A percentile compares a stretch with the other conserved stretches of the same genome.
These are phyloP conservation scores for Solanum etuberosum DNA, from an alignment of 257 asterid species.

Conservation along the genomic window DNA sequence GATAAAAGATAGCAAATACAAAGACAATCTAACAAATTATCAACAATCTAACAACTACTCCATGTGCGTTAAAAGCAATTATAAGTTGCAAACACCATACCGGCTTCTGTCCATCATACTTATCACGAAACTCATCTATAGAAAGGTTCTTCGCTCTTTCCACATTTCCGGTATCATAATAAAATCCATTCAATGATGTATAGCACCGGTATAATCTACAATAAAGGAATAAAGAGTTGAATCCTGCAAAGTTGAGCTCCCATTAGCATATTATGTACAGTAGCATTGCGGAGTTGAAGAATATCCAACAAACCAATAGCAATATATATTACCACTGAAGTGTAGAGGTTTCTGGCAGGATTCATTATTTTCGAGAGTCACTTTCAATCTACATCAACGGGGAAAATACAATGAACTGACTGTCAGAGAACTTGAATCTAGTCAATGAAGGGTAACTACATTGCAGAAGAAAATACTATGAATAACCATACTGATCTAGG, in stretches of 20 bases:
- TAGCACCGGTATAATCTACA: slow-evolving; percentile 82
- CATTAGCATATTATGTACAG: slow-evolving; percentile 8
- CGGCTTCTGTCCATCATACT: slow-evolving; percentile 74
- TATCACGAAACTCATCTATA: slow-evolving; percentile 44
- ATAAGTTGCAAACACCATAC: slow-evolving; percentile 24
- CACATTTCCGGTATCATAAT: slow-evolving; percentile 75
- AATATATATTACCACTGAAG: slow-evolving; percentile 53
- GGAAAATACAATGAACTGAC: slow-evolving; percentile 1
- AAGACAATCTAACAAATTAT: not conserved
- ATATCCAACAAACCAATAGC: not conserved
- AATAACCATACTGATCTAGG: slow-evolving; percentile 68
- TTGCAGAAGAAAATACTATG: not conserved
- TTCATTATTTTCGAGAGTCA: slow-evolving; percentile 29
- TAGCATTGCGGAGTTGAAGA: not conserved
- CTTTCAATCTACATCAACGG: slow-evolving; percentile 39
- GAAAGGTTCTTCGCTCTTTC: slow-evolving; percentile 57
- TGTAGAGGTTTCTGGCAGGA: slow-evolving; percentile 27
- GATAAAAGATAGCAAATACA: not conserved
- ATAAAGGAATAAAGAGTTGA: slow-evolving; percentile 70
- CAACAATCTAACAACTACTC: not conserved
- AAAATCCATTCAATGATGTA: slow-evolving; percentile 73
- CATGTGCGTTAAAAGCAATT: not conserved
- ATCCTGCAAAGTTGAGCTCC: slow-evolving; percentile 50
- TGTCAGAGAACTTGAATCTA: slow-evolving; percentile 6
- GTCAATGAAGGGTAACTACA: not conserved